These are phyloP conservation scores for Rehmannia glutinosa DNA, from an alignment of 257 asterid species.

Conservation along the genomic window DNA sequence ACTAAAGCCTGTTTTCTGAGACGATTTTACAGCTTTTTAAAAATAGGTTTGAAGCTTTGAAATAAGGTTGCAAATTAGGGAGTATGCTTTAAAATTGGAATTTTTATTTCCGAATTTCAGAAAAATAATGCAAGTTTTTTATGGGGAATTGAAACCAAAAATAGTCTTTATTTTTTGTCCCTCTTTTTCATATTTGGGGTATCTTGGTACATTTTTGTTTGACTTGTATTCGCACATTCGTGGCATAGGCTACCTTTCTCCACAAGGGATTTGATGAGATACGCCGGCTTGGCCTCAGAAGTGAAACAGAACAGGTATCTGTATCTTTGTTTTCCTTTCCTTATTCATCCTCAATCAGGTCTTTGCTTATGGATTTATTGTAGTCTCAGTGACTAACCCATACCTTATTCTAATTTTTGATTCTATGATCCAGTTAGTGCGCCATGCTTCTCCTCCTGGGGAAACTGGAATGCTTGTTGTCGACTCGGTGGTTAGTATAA, in stretches of 20 bases:
- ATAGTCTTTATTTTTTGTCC: not conserved
- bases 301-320: conserved; percentile 84
- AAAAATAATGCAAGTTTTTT: too few relatives aligned
- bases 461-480: conserved; percentile 99
- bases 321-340: conserved; percentile 8
- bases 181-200: conserved; percentile 3
- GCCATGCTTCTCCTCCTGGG: conserved; percentile 77
- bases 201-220: conserved; percentile 8
- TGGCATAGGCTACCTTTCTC: conserved; percentile 76
- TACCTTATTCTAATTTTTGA: conserved; percentile 8
- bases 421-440: conserved; percentile 65
- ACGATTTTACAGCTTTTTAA: not conserved
- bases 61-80: not conserved
- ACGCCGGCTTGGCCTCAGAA: conserved; percentile 92
- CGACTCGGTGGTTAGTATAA: conserved; percentile 82
- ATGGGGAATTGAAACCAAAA: not conserved
- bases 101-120: too few relatives aligned
- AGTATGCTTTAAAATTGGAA: not conserved
- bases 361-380: conserved; percentile 7
- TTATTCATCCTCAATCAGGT: conserved; percentile 1
- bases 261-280: conserved; percentile 98
- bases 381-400: not conserved
- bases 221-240: conserved; percentile 15
- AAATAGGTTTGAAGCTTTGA: not conserved
- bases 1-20: not conserved